Evolutionary conservation across 768 basidiomycete genomes (phyloP).

Genomic region (Serpula lacrymans): DNA sequence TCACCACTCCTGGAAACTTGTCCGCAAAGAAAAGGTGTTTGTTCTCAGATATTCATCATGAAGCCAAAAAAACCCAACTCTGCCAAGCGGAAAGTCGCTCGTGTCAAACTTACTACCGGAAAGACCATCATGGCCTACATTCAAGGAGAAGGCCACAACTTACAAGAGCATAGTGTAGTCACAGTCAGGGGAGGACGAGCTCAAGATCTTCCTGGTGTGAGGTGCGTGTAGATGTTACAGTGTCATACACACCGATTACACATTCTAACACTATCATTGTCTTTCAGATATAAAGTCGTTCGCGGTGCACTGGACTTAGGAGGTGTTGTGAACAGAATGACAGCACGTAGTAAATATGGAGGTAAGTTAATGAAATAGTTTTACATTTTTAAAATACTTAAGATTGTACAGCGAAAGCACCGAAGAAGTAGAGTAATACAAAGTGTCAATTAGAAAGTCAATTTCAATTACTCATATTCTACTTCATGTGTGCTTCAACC

Average conservation of each 20-base stretch:
- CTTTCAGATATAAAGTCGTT: constrained; percentile 85
- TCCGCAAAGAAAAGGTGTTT: constrained; percentile 92
- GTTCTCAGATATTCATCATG: constrained; percentile 72
- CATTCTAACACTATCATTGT: too few relatives aligned
- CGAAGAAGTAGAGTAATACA: constrained; percentile 67
- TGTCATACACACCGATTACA: not conserved
- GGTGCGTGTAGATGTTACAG: constrained; percentile 48
- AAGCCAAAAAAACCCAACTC: constrained; percentile 99
- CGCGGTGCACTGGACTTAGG: constrained; percentile 90
- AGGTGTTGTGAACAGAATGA: constrained; percentile 81
- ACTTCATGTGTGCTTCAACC: too few relatives aligned
- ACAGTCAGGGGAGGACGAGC: constrained; percentile 92
- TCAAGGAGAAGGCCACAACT: constrained; percentile 94
- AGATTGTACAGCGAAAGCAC: constrained; percentile 70
- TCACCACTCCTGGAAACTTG: constrained; percentile 78
- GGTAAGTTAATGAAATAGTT: constrained; percentile 44
- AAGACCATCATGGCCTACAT: constrained; percentile 91
- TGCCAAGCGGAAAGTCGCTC: constrained; percentile 94
- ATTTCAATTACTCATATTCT: too few relatives aligned
- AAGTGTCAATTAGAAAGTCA: too few relatives aligned
- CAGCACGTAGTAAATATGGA: constrained; percentile 88
- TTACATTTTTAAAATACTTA: constrained; percentile 3
- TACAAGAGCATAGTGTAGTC: constrained; percentile 97
- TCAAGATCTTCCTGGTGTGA: constrained; percentile 96
- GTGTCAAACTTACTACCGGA: constrained; percentile 88